Percentiles rank a stretch among this genome's conserved stretches.
phyloP scores from a whole-genome alignment of 2,329 filamentous ascomycete genomes.

The Graphilbum ipis-grandicollis region DNA sequence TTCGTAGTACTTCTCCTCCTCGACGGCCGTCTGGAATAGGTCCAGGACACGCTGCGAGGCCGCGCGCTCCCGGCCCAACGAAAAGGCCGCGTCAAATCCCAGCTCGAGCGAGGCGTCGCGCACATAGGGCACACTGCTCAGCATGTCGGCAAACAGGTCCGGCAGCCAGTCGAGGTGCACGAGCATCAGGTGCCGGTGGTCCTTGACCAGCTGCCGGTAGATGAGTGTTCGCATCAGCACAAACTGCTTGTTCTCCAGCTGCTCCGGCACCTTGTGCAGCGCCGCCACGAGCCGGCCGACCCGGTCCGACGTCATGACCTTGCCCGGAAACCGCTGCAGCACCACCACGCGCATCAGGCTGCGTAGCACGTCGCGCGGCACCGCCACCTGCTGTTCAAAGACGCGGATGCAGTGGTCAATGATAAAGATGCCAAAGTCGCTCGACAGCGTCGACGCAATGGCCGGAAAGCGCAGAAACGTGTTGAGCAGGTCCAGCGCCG shows the following conservation, averaged over 20 bases:
- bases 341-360: slow-evolving; percentile 68
- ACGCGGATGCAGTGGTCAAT: slow-evolving; percentile 64
- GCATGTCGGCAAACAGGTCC: slow-evolving; percentile 65
- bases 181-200: slow-evolving; percentile 54
- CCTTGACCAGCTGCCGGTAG: slow-evolving; percentile 54
- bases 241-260: slow-evolving; percentile 60
- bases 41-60: slow-evolving; percentile 51
- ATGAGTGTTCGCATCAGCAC: slow-evolving; percentile 60
- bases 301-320: slow-evolving; percentile 56
- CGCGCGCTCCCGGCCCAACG: slow-evolving; percentile 50
- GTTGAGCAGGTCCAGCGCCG: slow-evolving; percentile 61
- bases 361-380: slow-evolving; percentile 62
- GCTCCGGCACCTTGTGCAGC: slow-evolving; percentile 54
- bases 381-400: slow-evolving; percentile 48
- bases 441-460: slow-evolving; percentile 52
- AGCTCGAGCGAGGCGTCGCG: slow-evolving; percentile 56
- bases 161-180: slow-evolving; percentile 62
- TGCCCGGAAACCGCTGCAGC: slow-evolving; percentile 59
- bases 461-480: slow-evolving; percentile 59
- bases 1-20: slow-evolving; percentile 47
- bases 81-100: slow-evolving; percentile 52
- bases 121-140: slow-evolving; percentile 63
- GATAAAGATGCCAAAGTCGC: slow-evolving; percentile 65
- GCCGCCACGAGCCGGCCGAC: slow-evolving; percentile 53
- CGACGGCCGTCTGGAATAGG: slow-evolving; percentile 39